Base-by-base conservation (phyloP, 176 grass and related monocot species). In the Avena eriantha region DNA sequence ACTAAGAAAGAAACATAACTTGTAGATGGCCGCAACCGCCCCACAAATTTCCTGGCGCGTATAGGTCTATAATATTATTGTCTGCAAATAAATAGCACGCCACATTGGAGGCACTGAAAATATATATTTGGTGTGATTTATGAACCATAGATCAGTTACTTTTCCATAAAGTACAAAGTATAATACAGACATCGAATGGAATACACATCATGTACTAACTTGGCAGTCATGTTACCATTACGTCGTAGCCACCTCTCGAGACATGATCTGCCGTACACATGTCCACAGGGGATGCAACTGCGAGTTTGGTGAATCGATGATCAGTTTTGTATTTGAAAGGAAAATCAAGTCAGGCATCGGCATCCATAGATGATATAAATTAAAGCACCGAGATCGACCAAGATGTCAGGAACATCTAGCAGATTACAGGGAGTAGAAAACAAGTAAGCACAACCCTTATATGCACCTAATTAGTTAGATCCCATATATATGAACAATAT, bases 251-350 rank as follows among this genome's bases (percentile, higher is more conserved):
- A 80, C 39, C 9, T 79, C 59, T 29, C 41, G 1, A 80, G 58
- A 15, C 78, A 80, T 3, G 78, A 80, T 63, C 78, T 64, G 7
- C 78, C 58, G 7, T 80, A 80, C n/a, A 74, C 71, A 50, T 74
- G 71, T 74, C 71, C 45, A 12, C 71, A 73, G 8, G 71, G 71
- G 48, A 73, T 73, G 71, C 71, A 73, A 26, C 43, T 73, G 71
- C 43, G 5, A 17, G 45, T 65, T 60, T 63, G 4, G 23, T 14
- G 16, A 17, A 55, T 55, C 53, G 4, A 53, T 53, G 15, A 17
- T 53, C 15, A 53, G 15, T 53, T 16, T 53, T 17, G 8, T 53
- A 50, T 50, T 50, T 14, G 0, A 51, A 11, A 60, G 45, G 2
- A 46, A 46, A 46, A 39, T 36, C 35, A 36, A 36, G 35, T 36